These are phyloP conservation scores for Domatiomyces globalis DNA, from an alignment of 2,329 filamentous ascomycete genomes.

Conservation along the genomic window DNA sequence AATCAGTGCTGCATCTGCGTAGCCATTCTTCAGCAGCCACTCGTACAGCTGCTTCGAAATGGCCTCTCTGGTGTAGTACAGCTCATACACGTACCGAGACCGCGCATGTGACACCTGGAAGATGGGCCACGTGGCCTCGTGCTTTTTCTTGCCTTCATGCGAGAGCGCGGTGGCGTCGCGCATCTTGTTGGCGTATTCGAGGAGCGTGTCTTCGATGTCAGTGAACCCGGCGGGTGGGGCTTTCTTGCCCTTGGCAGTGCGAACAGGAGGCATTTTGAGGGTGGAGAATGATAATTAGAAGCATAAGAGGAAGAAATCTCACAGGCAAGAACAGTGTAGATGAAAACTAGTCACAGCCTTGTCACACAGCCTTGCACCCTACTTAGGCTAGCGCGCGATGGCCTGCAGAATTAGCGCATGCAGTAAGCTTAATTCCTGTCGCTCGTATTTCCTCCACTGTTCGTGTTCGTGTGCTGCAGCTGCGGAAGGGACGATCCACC, in stretches of 20 bases:
- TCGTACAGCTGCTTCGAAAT: slow-evolving; percentile 88
- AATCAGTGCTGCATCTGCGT: slow-evolving; percentile 88
- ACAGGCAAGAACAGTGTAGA: too few relatives aligned
- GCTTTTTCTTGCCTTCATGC: slow-evolving; percentile 63
- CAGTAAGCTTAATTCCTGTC: neutral
- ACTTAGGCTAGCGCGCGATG: neutral
- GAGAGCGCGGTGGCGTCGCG: slow-evolving; percentile 78
- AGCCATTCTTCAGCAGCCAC: slow-evolving; percentile 90
- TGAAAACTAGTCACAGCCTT: neutral
- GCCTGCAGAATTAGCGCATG: too few relatives aligned
- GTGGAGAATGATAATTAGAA: neutral
- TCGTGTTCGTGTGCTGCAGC: neutral
- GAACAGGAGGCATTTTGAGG: slow-evolving; percentile 41
- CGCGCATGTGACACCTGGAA: slow-evolving; percentile 82
- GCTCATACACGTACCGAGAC: slow-evolving; percentile 83
- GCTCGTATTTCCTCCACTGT: neutral
- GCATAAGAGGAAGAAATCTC: neutral
- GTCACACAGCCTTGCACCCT: neutral
- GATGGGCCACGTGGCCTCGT: slow-evolving; percentile 91
- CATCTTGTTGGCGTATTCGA: slow-evolving; percentile 55
- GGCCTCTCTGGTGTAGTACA: slow-evolving; percentile 96
- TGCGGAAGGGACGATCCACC: neutral
- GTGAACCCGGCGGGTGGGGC: slow-evolving; percentile 53
- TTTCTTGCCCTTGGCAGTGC: slow-evolving; percentile 44
- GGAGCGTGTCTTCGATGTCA: slow-evolving; percentile 53